Evolutionary conservation across 805 yeast species (phyloP).

Genomic region (Cyberlindnera misumaiensis): DNA sequence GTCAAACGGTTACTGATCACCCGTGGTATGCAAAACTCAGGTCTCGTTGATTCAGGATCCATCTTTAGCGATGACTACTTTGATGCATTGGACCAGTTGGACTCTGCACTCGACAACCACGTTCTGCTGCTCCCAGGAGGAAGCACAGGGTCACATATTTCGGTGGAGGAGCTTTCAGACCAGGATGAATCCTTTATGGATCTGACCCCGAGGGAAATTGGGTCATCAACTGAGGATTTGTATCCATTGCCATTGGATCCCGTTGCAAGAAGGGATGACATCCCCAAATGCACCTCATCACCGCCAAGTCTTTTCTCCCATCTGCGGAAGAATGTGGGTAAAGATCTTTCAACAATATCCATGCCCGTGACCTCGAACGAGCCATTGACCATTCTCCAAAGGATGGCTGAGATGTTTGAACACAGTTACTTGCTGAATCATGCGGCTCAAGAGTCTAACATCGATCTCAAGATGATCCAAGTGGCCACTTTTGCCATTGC

Average conservation of each 20-base stretch:
- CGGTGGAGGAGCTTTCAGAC: slow-evolving; percentile 22
- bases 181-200: slow-evolving; percentile 14
- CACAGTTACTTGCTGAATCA: slow-evolving; percentile 60
- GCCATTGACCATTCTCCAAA: slow-evolving; percentile 78
- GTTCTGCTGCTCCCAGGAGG: slow-evolving; percentile 17
- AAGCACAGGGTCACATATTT: slow-evolving; percentile 3
- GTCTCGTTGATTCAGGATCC: slow-evolving; percentile 23
- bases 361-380: slow-evolving; percentile 96
- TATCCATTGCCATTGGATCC: slow-evolving; percentile 59
- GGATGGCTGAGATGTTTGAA: slow-evolving; percentile 74
- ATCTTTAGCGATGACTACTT: slow-evolving; percentile 41
- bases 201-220: not conserved
- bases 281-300: slow-evolving; percentile 48
- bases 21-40: slow-evolving; percentile 1
- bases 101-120: slow-evolving; percentile 16
- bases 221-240: slow-evolving; percentile 28
- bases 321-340: slow-evolving; percentile 86
- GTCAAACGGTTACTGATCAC: slow-evolving; percentile 7
- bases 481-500: slow-evolving; percentile 82
- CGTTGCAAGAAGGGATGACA: slow-evolving; percentile 45
- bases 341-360: slow-evolving; percentile 75
- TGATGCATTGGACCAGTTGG: slow-evolving; percentile 57
- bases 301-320: slow-evolving; percentile 83
- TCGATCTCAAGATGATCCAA: slow-evolving; percentile 52
- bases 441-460: slow-evolving; percentile 41